phyloP scores from a whole-genome alignment of 768 basidiomycete species.

The Lactarius akahatsu region DNA sequence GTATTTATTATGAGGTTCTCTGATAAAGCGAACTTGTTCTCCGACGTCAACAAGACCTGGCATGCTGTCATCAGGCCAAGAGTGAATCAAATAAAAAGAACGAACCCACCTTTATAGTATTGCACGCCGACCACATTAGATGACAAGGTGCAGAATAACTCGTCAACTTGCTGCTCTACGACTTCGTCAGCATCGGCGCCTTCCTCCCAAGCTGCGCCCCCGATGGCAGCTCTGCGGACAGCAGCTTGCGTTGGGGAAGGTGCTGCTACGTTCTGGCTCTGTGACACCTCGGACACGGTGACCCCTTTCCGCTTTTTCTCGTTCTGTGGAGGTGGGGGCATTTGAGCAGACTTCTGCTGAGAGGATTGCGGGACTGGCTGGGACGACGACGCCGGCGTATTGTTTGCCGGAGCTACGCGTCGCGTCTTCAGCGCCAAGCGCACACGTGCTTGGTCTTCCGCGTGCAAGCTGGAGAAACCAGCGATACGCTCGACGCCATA shows the following conservation, averaged over 20 bases:
- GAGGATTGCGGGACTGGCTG: constrained; percentile 16
- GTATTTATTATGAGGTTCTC: constrained; percentile 66
- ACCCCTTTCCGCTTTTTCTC: constrained; percentile 50
- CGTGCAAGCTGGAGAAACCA: constrained; percentile 31
- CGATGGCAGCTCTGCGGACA: constrained; percentile 13
- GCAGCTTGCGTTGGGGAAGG: constrained; percentile 30
- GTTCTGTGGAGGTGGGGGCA: constrained; percentile 33
- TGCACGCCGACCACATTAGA: constrained; percentile 80
- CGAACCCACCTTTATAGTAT: constrained; percentile 64
- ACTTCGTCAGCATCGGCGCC: constrained; percentile 22
- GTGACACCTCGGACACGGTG: constrained; percentile 23
- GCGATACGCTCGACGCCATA: constrained; percentile 15
- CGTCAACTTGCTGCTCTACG: constrained; percentile 44
- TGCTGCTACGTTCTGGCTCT: neutral
- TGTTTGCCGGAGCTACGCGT: constrained; percentile 55
- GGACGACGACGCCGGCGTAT: constrained; percentile 42
- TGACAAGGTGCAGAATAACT: constrained; percentile 59
- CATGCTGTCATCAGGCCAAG: neutral
- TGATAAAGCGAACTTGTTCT: constrained; percentile 67
- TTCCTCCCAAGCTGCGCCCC: constrained; percentile 30
- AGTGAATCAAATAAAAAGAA: neutral
- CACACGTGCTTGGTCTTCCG: constrained; percentile 63
- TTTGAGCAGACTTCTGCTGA: constrained; percentile 2
- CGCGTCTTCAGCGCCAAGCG: constrained; percentile 53
- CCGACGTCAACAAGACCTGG: constrained; percentile 75